A percentile compares a stretch with the other conserved stretches of the same genome.
phyloP scores from a whole-genome alignment of 495 filamentous ascomycete species.

The Stereocaulon alpinum region DNA sequence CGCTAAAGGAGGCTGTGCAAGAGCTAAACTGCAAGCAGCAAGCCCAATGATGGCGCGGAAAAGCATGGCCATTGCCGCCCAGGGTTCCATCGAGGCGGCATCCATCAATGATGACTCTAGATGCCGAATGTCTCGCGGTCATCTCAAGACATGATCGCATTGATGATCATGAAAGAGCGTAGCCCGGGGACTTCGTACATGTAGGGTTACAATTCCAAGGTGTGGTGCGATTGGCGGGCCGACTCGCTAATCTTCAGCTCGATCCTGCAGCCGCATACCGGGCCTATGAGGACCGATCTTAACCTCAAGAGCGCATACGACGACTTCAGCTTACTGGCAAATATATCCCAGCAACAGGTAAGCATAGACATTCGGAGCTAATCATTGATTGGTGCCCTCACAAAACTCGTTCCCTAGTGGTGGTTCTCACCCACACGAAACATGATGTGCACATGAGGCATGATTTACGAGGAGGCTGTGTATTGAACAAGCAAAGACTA shows the following conservation, averaged over 20 bases:
- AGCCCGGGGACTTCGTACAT: too few relatives aligned
- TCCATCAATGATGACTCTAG: not conserved
- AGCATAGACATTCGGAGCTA: too few relatives aligned
- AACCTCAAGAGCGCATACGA: too few relatives aligned
- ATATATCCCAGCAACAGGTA: too few relatives aligned
- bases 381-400: not conserved
- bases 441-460: not conserved
- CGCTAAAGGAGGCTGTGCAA: constrained; percentile 1
- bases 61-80: not conserved
- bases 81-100: not conserved
- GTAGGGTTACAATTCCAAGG: constrained; percentile 1
- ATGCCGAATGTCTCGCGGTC: not conserved
- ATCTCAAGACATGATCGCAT: not conserved
- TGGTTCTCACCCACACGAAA: not conserved
- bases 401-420: not conserved
- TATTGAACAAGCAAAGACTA: too few relatives aligned
- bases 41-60: not conserved
- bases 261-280: not conserved
- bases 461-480: not conserved
- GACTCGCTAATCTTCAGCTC: constrained; percentile 1
- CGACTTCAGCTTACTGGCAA: not conserved
- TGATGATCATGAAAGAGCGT: not conserved
- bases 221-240: not conserved
- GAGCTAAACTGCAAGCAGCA: not conserved
- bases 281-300: not conserved